Conservation (phyloP, 1,284 basidiomycete species). For the Trichosporon faecale region DNA sequence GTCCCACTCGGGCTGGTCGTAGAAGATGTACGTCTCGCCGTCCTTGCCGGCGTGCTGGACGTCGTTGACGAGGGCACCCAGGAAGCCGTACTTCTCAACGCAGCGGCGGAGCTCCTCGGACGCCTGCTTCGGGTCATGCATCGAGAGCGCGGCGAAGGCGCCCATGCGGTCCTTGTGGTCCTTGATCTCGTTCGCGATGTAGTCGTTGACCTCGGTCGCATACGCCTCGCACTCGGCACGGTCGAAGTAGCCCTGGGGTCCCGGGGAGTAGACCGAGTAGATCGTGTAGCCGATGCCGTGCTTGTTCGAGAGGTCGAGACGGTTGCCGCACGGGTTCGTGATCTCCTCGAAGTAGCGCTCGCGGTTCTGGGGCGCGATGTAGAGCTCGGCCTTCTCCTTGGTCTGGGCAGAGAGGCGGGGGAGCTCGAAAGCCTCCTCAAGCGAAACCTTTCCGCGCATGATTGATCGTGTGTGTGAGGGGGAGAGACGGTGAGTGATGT, state of each 20-base stretch:
- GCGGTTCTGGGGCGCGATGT: constrained; percentile 26
- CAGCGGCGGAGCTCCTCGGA: constrained; percentile 39
- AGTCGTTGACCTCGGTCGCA: constrained; percentile 26
- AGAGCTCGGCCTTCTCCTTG: constrained; percentile 29
- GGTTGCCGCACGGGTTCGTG: constrained; percentile 28
- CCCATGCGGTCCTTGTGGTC: constrained; percentile 41
- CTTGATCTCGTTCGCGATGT: constrained; percentile 35
- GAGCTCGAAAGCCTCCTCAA: constrained; percentile 28
- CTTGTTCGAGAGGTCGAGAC: constrained; percentile 27
- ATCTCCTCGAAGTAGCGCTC: constrained; percentile 29
- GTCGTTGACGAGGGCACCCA: constrained; percentile 36
- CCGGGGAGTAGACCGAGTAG: constrained; percentile 27
- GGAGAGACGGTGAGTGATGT: not conserved
- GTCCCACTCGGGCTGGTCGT: constrained; percentile 37
- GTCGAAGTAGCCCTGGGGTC: constrained; percentile 24
- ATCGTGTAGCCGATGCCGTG: constrained; percentile 30
- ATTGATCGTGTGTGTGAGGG: not conserved
- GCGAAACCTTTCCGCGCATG: constrained; percentile 29
- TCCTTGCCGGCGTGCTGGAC: constrained; percentile 32
- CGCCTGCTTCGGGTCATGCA: constrained; percentile 46
- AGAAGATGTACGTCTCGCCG: constrained; percentile 32
- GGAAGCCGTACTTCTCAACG: constrained; percentile 40
- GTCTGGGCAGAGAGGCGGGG: constrained; percentile 21
- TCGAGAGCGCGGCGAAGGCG: constrained; percentile 44
- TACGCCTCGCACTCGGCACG: constrained; percentile 26